A percentile compares a stretch with the other conserved stretches of the same genome.
These are phyloP conservation scores for Boletus subcaerulescens DNA, from an alignment of 768 basidiomycete genomes.

Conservation along the genomic window DNA sequence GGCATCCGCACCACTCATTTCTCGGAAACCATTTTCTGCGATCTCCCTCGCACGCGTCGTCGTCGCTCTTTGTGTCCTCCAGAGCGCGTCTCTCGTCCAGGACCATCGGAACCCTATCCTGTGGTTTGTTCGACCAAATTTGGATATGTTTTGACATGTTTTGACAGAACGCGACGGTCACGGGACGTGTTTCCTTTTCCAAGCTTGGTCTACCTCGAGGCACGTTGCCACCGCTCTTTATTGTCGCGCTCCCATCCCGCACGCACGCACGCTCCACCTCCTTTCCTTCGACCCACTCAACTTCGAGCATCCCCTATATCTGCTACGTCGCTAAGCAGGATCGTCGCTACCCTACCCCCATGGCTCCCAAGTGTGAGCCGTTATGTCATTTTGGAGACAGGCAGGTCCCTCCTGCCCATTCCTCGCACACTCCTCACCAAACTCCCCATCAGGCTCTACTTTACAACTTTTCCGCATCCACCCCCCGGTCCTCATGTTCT, in stretches of 20 bases:
- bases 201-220: conserved; percentile 25
- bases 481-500: conserved; percentile 62
- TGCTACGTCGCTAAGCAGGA: conserved; percentile 2
- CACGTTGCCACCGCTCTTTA: conserved; percentile 28
- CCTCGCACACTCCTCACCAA: conserved; percentile 5
- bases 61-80: not conserved
- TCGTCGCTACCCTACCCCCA: conserved; percentile 17
- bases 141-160: conserved; percentile 23
- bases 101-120: conserved; percentile 16
- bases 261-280: not conserved
- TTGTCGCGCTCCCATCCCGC: conserved; percentile 19
- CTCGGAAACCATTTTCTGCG: not conserved
- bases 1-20: not conserved
- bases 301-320: not conserved
- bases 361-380: conserved; percentile 62
- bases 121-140: conserved; percentile 9
- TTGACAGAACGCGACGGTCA: conserved; percentile 34
- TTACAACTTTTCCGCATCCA: conserved; percentile 84
- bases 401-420: conserved; percentile 36
- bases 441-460: conserved; percentile 62
- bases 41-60: not conserved
- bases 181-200: conserved; percentile 35
- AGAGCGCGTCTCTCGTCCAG: not conserved
- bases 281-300: not conserved
- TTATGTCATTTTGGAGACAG: conserved; percentile 78